Evolutionary conservation across 768 basidiomycete species (phyloP).

Genomic region (Termitomyces sp.): DNA sequence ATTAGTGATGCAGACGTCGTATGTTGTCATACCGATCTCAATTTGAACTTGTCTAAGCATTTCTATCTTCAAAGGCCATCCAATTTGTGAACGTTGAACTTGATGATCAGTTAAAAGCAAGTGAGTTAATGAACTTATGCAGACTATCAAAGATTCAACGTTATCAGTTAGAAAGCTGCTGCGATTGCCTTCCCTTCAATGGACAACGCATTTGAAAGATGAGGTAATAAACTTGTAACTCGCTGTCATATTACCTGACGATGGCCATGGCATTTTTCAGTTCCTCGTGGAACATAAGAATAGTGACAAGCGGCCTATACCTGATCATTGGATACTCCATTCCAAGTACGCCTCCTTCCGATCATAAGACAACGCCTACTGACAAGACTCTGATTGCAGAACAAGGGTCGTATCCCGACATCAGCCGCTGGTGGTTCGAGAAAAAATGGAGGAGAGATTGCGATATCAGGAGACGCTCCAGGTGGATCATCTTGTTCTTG

Average conservation of each 20-base stretch:
- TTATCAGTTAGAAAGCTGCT: slow-evolving; percentile 65
- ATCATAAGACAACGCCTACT: background rate
- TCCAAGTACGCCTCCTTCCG: slow-evolving; percentile 42
- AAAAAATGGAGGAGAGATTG: slow-evolving; percentile 63
- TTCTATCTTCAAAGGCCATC: slow-evolving; percentile 43
- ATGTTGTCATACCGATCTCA: slow-evolving; percentile 13
- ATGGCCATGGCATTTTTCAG: slow-evolving; percentile 26
- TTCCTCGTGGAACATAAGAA: slow-evolving; percentile 78
- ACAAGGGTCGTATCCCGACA: slow-evolving; percentile 73
- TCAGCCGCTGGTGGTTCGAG: slow-evolving; percentile 61
- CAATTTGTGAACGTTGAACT: slow-evolving; percentile 66
- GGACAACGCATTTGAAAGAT: slow-evolving; percentile 56
- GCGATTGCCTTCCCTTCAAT: slow-evolving; percentile 69
- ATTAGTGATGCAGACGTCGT: slow-evolving; percentile 61
- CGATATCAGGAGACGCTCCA: slow-evolving; percentile 69
- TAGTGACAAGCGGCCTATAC: slow-evolving; percentile 42
- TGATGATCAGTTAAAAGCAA: slow-evolving; percentile 61
- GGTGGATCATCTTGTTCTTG: slow-evolving; percentile 18
- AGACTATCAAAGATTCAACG: background rate
- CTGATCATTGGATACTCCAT: slow-evolving; percentile 55
- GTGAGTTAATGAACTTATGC: slow-evolving; percentile 28
- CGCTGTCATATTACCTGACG: background rate
- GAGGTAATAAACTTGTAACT: slow-evolving; percentile 45
- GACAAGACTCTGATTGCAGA: slow-evolving; percentile 26
- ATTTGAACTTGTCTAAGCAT: slow-evolving; percentile 3